Evolutionary conservation across 352 stramenopile genomes (phyloP).

Genomic region (Phytophthora ohioensis): DNA sequence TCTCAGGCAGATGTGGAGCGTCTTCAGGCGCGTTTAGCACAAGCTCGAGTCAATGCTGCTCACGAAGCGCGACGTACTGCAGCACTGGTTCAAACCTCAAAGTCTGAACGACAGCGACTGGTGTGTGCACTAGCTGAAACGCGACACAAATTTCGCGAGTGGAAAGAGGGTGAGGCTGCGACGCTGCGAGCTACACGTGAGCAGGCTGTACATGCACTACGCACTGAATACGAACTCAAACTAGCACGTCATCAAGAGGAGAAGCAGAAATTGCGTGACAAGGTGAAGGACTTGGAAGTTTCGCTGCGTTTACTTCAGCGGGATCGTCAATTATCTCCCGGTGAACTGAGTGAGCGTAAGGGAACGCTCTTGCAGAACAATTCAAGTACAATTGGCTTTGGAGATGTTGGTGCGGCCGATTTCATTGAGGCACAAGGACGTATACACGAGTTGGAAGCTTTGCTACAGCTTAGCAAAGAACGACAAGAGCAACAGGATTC

Average conservation of each 20-base stretch:
- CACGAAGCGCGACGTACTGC: conserved; percentile 45
- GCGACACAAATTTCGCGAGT: conserved; percentile 72
- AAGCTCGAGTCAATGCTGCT: conserved; percentile 25
- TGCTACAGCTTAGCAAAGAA: conserved; percentile 66
- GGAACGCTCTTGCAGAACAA: conserved; percentile 53
- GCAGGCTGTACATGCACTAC: conserved; percentile 63
- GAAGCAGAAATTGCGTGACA: conserved; percentile 76
- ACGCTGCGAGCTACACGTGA: conserved; percentile 57
- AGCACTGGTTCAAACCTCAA: conserved; percentile 25
- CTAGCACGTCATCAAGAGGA: conserved; percentile 73
- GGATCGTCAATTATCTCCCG: conserved; percentile 63
- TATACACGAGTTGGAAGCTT: conserved; percentile 63
- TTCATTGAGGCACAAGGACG: conserved; percentile 65
- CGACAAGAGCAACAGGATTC: conserved; percentile 65
- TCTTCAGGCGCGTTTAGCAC: conserved; percentile 32
- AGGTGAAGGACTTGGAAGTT: conserved; percentile 79
- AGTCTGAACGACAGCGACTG: conserved; percentile 62
- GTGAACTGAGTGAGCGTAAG: conserved; percentile 72
- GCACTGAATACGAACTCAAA: conserved; percentile 75
- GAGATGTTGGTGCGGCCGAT: conserved; percentile 60
- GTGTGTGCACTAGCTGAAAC: conserved; percentile 63
- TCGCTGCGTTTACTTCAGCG: conserved; percentile 70
- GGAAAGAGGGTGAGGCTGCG: conserved; percentile 63
- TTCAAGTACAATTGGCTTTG: conserved; percentile 25
- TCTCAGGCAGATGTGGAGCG: conserved; percentile 39